Percentiles rank a stretch among this genome's conserved stretches.
Evolutionary conservation across 306 rosid genomes (phyloP).

Genomic region (Castanospermum australe): DNA sequence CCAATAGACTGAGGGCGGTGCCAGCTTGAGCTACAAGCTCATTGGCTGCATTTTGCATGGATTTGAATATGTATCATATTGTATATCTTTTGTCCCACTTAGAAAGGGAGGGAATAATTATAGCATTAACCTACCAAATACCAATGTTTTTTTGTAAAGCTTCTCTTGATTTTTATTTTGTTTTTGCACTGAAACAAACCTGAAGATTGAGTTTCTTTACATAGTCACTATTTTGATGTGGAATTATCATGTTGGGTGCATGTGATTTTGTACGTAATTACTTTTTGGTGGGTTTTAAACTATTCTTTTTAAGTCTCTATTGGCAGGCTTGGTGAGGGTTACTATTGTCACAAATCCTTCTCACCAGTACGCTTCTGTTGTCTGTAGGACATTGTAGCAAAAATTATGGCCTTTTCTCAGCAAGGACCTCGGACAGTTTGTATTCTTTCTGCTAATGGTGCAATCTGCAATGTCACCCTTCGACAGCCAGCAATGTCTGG

Average conservation of each 20-base stretch:
- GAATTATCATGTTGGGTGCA: background rate
- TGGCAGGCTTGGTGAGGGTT: background rate
- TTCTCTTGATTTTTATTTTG: background rate
- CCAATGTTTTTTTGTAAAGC: constrained; percentile 7
- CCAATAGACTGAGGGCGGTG: no score
- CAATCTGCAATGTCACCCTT: constrained; percentile 59
- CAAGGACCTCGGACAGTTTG: constrained; percentile 66
- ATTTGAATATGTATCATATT: background rate
- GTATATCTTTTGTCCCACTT: background rate
- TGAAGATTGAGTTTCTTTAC: background rate
- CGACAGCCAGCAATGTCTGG: constrained; percentile 48
- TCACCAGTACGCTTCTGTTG: background rate
- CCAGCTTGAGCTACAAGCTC: no score
- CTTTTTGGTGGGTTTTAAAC: background rate
- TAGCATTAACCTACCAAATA: background rate
- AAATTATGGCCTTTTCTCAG: constrained; percentile 53
- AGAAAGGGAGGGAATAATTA: constrained; percentile 10
- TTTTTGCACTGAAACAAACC: background rate
- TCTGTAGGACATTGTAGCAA: constrained; percentile 73
- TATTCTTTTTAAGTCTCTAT: background rate
- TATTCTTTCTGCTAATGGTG: constrained; percentile 79
- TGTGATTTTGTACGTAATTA: background rate
- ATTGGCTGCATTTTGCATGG: background rate
- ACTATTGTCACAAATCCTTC: background rate
- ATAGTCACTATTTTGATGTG: background rate